Evolutionary conservation across 2,329 filamentous ascomycete species (phyloP), one percentile per base, ranked within the genome.

Genomic region (Teratosphaeria nubilosa): DNA sequence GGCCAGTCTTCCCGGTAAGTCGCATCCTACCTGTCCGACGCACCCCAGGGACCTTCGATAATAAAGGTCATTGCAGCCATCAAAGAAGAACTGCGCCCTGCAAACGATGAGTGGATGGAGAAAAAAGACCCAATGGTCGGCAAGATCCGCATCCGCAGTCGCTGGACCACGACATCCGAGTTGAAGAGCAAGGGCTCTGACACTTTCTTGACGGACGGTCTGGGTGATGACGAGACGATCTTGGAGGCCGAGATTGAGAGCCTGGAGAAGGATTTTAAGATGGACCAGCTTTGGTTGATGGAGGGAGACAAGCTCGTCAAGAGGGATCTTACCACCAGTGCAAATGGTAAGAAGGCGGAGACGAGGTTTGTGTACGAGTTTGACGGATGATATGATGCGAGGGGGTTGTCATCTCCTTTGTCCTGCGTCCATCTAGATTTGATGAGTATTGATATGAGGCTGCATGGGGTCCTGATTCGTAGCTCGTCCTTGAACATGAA

Each of bases 351-450:
- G 27, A 63, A 58, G 41, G 62, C 58, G 51, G 63, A 64, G 56
- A 62, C 48, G 22, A 60, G 54, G 53, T 60, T 61, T 41, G 62
- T 64, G 2, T 65, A 63, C 59, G 59, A 64, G 22, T 61, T 60
- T 51, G 62, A 59, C 32, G 56, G 30, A 5, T 51, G 56, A 56
- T 51, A 20, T 7, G 34, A 30, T 30, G 27, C 5, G 27, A n/a
- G n/a, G n/a, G n/a, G n/a, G n/a, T n/a, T n/a, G n/a, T n/a, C n/a
- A n/a, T n/a, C n/a, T n/a, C n/a, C n/a, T n/a, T n/a, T n/a, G n/a
- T n/a, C n/a, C n/a, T n/a, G n/a, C n/a, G n/a, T n/a, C n/a, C n/a
- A n/a, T n/a, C n/a, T n/a, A n/a, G n/a, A n/a, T n/a, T n/a, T n/a
- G 27, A 3, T 30, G 27, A 30, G 7, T 3, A 7, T 5, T 30